These are phyloP conservation scores for Brassica carinata DNA, from an alignment of 345 rosid genomes.

Conservation along the genomic window DNA sequence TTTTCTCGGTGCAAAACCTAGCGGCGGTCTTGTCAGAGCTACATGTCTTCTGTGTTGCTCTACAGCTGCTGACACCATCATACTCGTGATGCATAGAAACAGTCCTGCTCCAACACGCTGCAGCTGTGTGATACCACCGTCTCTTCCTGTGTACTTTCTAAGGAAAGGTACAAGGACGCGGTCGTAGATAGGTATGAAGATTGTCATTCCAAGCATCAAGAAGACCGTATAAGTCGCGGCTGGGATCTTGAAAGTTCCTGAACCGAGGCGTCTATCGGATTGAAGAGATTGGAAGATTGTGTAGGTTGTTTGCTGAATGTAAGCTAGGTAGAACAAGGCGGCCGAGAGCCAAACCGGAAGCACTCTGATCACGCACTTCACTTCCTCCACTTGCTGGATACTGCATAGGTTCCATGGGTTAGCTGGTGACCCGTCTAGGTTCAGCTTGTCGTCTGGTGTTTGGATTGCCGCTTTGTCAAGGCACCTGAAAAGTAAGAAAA, in stretches of 20 bases:
- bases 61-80: conserved; percentile 40
- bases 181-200: conserved; percentile 62
- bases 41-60: conserved; percentile 35
- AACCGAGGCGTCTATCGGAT: conserved; percentile 48
- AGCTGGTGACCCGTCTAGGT: too few relatives aligned
- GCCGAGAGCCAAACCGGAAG: conserved; percentile 64
- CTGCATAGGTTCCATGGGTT: too few relatives aligned
- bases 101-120: conserved; percentile 48
- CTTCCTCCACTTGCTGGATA: conserved; percentile 72
- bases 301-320: conserved; percentile 58
- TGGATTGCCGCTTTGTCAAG: too few relatives aligned
- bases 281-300: conserved; percentile 64
- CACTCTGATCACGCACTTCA: conserved; percentile 56
- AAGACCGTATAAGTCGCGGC: conserved; percentile 55
- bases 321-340: conserved; percentile 45
- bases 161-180: conserved; percentile 49
- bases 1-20: conserved; percentile 34
- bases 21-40: conserved; percentile 31
- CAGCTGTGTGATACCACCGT: conserved; percentile 49
- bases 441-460: too few relatives aligned
- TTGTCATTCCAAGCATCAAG: conserved; percentile 53
- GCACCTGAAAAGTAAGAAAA: too few relatives aligned
- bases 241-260: conserved; percentile 50
- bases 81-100: conserved; percentile 39
- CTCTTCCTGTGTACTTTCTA: conserved; percentile 45